Evolutionary conservation across 2,329 filamentous ascomycete species (phyloP).

Genomic region (Cytospora schulzeri): DNA sequence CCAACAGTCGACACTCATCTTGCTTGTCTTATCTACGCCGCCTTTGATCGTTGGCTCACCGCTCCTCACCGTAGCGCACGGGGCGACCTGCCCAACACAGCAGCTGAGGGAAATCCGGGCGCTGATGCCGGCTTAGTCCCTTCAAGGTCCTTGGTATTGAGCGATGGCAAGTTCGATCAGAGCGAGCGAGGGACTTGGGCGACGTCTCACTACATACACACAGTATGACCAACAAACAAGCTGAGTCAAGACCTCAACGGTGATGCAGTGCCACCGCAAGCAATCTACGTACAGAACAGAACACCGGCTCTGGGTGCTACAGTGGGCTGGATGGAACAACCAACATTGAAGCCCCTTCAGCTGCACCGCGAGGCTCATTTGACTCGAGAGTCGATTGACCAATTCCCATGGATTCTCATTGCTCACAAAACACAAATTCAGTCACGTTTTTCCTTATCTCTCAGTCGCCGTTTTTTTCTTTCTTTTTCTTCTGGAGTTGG

Average conservation of each 20-base stretch:
- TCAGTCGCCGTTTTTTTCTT: not conserved
- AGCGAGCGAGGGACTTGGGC: no score
- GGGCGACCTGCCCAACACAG: conserved; percentile 10
- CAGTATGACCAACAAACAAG: not conserved
- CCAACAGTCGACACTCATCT: not conserved
- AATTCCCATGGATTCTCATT: conserved; percentile 11
- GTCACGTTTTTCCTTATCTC: conserved; percentile 18
- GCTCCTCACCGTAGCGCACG: not conserved
- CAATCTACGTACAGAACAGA: not conserved
- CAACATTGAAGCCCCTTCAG: no score
- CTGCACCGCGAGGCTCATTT: not conserved
- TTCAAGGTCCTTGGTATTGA: no score
- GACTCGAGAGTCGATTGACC: conserved; percentile 1
- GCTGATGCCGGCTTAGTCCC: not conserved
- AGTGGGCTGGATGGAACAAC: not conserved
- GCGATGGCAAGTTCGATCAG: no score
- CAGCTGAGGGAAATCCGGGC: not conserved
- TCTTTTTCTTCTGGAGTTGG: not conserved
- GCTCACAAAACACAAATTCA: conserved; percentile 12
- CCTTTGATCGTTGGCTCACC: conserved; percentile 1
- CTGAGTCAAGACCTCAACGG: conserved; percentile 11
- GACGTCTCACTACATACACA: no score
- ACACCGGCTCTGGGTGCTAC: not conserved
- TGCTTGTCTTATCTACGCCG: conserved; percentile 16
- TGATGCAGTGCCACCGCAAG: not conserved